Evolutionary conservation across 495 filamentous ascomycete species (phyloP), one percentile per base, ranked within the genome.

Genomic region (Tuber microsphaerosporum): DNA sequence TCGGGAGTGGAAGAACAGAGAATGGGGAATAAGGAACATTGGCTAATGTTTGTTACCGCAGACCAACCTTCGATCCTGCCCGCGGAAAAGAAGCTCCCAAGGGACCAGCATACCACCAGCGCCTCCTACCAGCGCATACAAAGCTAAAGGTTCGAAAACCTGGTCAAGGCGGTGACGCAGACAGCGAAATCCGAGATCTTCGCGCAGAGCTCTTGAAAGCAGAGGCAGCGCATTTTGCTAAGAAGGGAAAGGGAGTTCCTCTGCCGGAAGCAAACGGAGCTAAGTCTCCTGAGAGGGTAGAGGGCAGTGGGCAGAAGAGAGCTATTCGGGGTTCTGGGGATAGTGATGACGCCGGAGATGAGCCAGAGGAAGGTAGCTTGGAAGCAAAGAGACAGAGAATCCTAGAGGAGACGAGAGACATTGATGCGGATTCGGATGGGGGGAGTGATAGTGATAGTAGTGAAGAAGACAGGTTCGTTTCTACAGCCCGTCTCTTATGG

Each of bases 51-150:
- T 39, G 37, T 76, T 45, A 48, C 46, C 92, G 95, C 81, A 90
- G 94, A 84, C 94, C 94, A 76, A 97, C 94, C 0, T 97, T 97
- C 80, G 94, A 97, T 83, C 94, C 94, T 75, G 94, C 95, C 61
- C 90, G 91, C 83, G 95, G 96, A 79, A 97, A 97, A 88, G 95
- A 99, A 84, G 92, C 94, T 82, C 92, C 92, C 73, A 91, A 94
- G 80, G 95, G 95, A 22, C 92, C 93, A 56, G 95, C 95, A 75
- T 98, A 97, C 85, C 95, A 99, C 84, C 95, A 97, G 86, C 90
- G 95, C 73, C 91, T 98, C 17, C 90, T 97, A 2, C 96, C 95
- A 7, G 95, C 95, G 16, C 90, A 98, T 82, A 97, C 91, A 46
- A 89, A 92, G 81, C 89, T 99, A 80, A 99, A 99, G 85, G 90